Base-by-base conservation (phyloP, 2,329 filamentous ascomycete species). In the Colletotrichum scovillei region DNA sequence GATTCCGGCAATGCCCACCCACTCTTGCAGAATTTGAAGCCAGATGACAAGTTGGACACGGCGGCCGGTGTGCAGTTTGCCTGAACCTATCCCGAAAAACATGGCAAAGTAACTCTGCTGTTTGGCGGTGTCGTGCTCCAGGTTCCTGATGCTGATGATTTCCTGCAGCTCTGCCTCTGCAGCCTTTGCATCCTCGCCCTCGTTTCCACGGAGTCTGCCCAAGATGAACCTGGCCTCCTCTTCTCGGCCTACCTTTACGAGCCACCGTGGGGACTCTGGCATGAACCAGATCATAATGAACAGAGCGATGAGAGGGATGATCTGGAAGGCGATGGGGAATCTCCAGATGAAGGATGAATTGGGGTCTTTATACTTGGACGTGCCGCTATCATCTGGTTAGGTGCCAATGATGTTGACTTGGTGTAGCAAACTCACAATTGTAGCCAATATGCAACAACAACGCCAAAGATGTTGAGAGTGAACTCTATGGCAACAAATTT, bases 401-500 rank as follows among this genome's bases (percentile, higher is more conserved):
- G 22, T 9, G 12, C 26, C 6, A 14, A 16, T 56, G 58, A 22
- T 6, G 5, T 28, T n/a, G 49, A 1, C 35, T 8, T 19, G 22
- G 12, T 28, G 12, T 3, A 32, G 12, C 1, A 6, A 26, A 73
- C 78, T 77, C 59, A 80, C 79, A 88, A 91, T 76, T 87, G 85
- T 7, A 87, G 80, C 90, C 90, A 92, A 75, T 93, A 93, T 3
- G 82, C 82, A 3, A 84, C 80, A 0, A 80, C 88, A 82, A 78
- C 63, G 12, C 69, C 69, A 12, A 72, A 72, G 8, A 72, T 72
- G 16, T 94, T 94, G 9, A 94, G 81, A 0, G 92, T 94, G 75
- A 94, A 94, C 77, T 94, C 92, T 67, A 93, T 91, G 11, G 91
- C 90, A 69, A 94, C 90, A 75, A 93, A 93, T 60, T 91, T 87